A percentile compares a stretch with the other conserved stretches of the same genome.
Conservation (phyloP, 1,139 yeast genomes). For the Blastobotrys ciferrii region DNA sequence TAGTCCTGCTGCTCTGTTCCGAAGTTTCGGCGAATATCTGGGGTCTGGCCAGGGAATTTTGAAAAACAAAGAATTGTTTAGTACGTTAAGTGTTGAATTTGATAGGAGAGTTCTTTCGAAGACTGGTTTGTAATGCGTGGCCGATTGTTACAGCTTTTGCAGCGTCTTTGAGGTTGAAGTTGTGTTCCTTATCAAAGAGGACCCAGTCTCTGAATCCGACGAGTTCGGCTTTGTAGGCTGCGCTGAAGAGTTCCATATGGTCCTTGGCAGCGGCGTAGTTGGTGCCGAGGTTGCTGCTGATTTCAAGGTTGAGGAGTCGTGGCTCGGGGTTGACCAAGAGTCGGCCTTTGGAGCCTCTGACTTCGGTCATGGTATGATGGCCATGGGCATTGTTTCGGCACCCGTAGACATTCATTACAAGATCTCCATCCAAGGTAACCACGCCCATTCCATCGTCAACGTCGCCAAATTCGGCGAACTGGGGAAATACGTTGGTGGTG, state of each 20-base stretch:
- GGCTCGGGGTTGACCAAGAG: slow-evolving; percentile 17
- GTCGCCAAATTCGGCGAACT: slow-evolving; percentile 22
- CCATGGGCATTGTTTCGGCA: slow-evolving; percentile 22
- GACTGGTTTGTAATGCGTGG: neutral
- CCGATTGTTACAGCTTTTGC: slow-evolving; percentile 19
- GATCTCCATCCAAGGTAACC: slow-evolving; percentile 16
- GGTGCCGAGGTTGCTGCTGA: slow-evolving; percentile 14
- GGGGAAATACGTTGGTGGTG: slow-evolving; percentile 20
- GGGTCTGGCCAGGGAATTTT: no score
- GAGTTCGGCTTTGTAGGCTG: slow-evolving; percentile 16
- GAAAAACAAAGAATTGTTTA: neutral
- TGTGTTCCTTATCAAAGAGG: slow-evolving; percentile 9
- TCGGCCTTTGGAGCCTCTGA: slow-evolving; percentile 20
- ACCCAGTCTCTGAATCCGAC: slow-evolving; percentile 19
- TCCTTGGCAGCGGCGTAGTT: slow-evolving; percentile 11
- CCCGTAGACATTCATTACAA: slow-evolving; percentile 16
- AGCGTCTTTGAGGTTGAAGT: slow-evolving; percentile 19
- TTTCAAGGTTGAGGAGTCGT: slow-evolving; percentile 13
- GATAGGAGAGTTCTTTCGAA: neutral
- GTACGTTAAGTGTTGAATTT: neutral
- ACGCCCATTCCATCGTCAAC: slow-evolving; percentile 24
- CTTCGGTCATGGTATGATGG: slow-evolving; percentile 22
- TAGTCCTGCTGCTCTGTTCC: no score
- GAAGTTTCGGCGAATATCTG: neutral
- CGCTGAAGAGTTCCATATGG: slow-evolving; percentile 17